Evolutionary conservation across 306 rosid species (phyloP).

Genomic region (Senna tora): DNA sequence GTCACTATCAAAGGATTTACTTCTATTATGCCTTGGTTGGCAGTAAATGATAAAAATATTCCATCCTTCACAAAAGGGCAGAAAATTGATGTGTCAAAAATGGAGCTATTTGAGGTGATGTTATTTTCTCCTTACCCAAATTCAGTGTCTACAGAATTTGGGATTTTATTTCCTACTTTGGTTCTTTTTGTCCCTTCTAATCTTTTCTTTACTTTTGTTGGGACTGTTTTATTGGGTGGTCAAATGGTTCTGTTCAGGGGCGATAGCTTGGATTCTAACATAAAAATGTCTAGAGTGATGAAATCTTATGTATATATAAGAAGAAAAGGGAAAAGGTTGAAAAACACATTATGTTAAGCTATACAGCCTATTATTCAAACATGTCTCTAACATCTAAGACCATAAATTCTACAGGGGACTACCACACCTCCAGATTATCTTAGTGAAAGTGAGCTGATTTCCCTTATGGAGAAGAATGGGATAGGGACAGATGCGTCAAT

Average conservation of each 20-base stretch:
- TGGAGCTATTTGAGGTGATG: conserved; percentile 87
- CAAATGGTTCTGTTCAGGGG: conserved; percentile 22
- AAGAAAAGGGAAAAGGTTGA: conserved; percentile 7
- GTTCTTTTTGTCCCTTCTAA: neutral
- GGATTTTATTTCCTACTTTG: neutral
- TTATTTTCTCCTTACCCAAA: conserved; percentile 19
- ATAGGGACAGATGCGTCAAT: conserved; percentile 98
- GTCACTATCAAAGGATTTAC: conserved; percentile 77
- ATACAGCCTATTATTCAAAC: conserved; percentile 17
- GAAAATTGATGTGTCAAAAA: conserved; percentile 66
- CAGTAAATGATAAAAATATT: conserved; percentile 77
- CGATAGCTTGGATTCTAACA: conserved; percentile 2
- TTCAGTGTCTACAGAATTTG: conserved; percentile 19
- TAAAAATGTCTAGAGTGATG: conserved; percentile 22
- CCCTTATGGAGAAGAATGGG: conserved; percentile 96
- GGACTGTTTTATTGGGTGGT: conserved; percentile 18
- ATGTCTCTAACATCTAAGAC: conserved; percentile 31
- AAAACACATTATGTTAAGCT: conserved; percentile 1
- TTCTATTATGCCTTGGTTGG: conserved; percentile 94
- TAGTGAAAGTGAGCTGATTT: conserved; percentile 93
- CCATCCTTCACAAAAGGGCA: conserved; percentile 84
- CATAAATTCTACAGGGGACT: conserved; percentile 65
- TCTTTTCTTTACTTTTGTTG: neutral
- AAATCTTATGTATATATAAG: conserved; percentile 29
- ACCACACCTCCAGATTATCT: conserved; percentile 89